Evolutionary conservation across 2,329 filamentous ascomycete species (phyloP).

Genomic region (Hypoxylon sp.): DNA sequence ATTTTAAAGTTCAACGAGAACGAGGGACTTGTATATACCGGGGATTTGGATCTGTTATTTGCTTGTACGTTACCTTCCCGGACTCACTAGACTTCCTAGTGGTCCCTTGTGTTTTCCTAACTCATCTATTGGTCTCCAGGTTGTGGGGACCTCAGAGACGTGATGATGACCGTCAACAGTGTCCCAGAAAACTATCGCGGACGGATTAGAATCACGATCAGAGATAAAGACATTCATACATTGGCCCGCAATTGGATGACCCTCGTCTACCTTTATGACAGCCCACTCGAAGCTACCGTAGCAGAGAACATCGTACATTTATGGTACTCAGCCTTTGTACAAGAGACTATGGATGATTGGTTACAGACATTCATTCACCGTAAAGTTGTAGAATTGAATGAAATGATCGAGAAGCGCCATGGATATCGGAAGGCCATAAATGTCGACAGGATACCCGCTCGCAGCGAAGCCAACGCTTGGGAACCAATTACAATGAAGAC

Average conservation of each 20-base stretch:
- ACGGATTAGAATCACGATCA: neutral
- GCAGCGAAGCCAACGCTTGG: neutral
- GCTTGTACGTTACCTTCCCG: neutral
- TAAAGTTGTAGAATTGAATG: neutral
- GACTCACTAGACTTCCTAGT: neutral
- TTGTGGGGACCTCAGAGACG: slow-evolving; percentile 17
- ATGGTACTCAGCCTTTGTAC: slow-evolving; percentile 17
- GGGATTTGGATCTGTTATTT: slow-evolving; percentile 6
- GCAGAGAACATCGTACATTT: slow-evolving; percentile 6
- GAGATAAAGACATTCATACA: neutral
- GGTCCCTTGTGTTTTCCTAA: neutral
- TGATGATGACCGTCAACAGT: slow-evolving; percentile 15
- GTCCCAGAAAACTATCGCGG: neutral
- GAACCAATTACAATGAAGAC: neutral
- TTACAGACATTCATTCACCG: neutral
- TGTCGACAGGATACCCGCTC: neutral
- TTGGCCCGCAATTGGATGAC: neutral
- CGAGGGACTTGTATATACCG: neutral
- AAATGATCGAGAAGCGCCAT: neutral
- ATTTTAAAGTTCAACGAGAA: neutral
- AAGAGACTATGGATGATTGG: slow-evolving; percentile 1
- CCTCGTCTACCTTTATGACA: neutral
- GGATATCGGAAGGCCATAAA: neutral
- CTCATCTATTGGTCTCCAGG: neutral
- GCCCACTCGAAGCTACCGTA: neutral